Evolutionary conservation across 2,329 filamentous ascomycete species (phyloP), one percentile per base, ranked within the genome.

Genomic region (Laburnicola sp.): DNA sequence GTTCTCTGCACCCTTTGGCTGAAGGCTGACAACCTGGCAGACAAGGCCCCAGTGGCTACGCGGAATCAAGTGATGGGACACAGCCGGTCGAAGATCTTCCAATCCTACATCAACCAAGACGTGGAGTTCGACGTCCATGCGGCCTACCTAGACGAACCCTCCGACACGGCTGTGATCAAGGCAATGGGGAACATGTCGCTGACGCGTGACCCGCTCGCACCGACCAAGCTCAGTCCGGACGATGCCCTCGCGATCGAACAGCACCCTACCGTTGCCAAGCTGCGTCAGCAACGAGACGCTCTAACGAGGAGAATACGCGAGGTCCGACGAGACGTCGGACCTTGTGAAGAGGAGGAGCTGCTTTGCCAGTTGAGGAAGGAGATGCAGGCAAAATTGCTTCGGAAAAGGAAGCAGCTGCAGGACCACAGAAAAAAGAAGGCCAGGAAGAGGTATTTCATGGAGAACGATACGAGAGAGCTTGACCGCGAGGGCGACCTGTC

Each of bases 381-480:
- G 1, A 31, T 2, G n/a, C 21, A 30, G 9, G 10, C 10, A 35
- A 35, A 35, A 35, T 35, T 35, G 10, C 10, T 35, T 45, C 28
- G 28, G 16, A 45, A 36, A 30, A 45, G 31, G 28, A 45, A 45
- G 42, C 9, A 30, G 11, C 35, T 45, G 35, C 42, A 25, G 21
- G 42, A 45, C 3, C 28, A 28, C 11, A 22, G 2, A 10, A 2
- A 23, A 36, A 45, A 45, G 28, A 36, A 45, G 11, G 31, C 27
- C 6, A 45, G 28, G 16, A 30, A 45, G 42, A 34, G 21, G 25
- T 45, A 45, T 28, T 45, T 34, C 21, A 23, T 45, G 28, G 21
- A 45, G 11, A 45, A 46, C 22, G 22, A 38, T 31, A 46, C 21
- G n/a, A 46, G 43, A 46, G 32, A 46, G 34, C 34, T 46, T n/a